Evolutionary conservation across 2,329 filamentous ascomycete species (phyloP).

Genomic region (Fusarium liriodendri): DNA sequence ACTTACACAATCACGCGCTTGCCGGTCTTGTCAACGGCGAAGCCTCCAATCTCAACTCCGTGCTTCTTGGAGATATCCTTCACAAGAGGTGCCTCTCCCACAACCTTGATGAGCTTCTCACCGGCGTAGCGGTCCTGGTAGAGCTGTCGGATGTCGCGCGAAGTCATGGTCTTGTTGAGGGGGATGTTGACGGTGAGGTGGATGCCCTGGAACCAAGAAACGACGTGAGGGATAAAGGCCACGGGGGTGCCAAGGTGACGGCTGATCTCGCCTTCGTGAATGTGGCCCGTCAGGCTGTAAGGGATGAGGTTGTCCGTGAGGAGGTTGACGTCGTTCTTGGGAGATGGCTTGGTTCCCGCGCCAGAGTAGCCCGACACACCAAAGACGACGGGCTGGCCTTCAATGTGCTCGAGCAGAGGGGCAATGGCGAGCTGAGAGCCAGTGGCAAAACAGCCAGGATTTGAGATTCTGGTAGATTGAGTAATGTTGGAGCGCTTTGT

Average conservation of each 20-base stretch:
- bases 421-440: slow-evolving; percentile 91
- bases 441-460: slow-evolving; percentile 81
- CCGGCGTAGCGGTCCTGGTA: slow-evolving; percentile 97
- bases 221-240: slow-evolving; percentile 92
- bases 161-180: slow-evolving; percentile 85
- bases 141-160: slow-evolving; percentile 90
- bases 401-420: slow-evolving; percentile 80
- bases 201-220: slow-evolving; percentile 98
- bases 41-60: slow-evolving; percentile 69
- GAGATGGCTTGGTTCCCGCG: slow-evolving; percentile 84
- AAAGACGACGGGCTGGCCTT: slow-evolving; percentile 84
- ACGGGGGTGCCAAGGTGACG: slow-evolving; percentile 78
- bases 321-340: slow-evolving; percentile 90
- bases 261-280: slow-evolving; percentile 94
- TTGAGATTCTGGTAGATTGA: slow-evolving; percentile 64
- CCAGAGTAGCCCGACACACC: slow-evolving; percentile 88
- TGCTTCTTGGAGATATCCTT: neutral
- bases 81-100: slow-evolving; percentile 80
- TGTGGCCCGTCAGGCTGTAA: slow-evolving; percentile 79
- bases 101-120: slow-evolving; percentile 93
- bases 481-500: slow-evolving; percentile 81
- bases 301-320: slow-evolving; percentile 90
- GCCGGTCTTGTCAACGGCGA: slow-evolving; percentile 86
- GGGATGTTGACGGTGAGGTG: slow-evolving; percentile 92
- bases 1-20: slow-evolving; percentile 84